phyloP scores from a whole-genome alignment of 2,329 filamentous ascomycete genomes.

The Hansfordia pulvinata region DNA sequence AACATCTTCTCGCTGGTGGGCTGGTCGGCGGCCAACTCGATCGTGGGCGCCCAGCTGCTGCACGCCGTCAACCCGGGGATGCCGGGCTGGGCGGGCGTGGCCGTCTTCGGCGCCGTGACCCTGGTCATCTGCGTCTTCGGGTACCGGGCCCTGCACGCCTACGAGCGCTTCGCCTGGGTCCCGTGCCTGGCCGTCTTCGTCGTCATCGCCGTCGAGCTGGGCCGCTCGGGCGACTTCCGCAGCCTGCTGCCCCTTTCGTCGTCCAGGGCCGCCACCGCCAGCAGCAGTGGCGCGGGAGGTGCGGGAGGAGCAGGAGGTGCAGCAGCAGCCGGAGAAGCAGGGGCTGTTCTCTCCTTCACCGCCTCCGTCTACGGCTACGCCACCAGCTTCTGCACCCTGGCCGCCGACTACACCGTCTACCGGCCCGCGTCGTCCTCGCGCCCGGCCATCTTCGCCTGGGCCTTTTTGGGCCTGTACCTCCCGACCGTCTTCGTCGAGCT shows the following conservation, averaged over 20 bases:
- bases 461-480: constrained; percentile 55
- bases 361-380: constrained; percentile 55
- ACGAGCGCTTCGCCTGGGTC: constrained; percentile 65
- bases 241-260: constrained; percentile 40
- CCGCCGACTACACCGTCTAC: constrained; percentile 71
- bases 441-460: constrained; percentile 52
- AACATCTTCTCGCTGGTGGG: constrained; percentile 60
- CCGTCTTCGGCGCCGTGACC: constrained; percentile 58
- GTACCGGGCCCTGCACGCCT: constrained; percentile 62
- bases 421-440: constrained; percentile 50
- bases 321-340: no score
- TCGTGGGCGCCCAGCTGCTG: constrained; percentile 67
- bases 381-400: constrained; percentile 62
- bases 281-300: no score
- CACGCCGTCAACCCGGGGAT: constrained; percentile 58
- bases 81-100: constrained; percentile 60
- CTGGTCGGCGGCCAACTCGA: constrained; percentile 66
- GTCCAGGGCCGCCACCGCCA: constrained; percentile 36
- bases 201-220: constrained; percentile 55
- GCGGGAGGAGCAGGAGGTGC: no score
- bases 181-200: constrained; percentile 62
- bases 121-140: constrained; percentile 60
- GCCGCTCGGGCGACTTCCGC: constrained; percentile 50
- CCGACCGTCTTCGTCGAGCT: constrained; percentile 64
- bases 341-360: constrained; percentile 50